phyloP scores from a whole-genome alignment of 345 rosid genomes.

The Citrus sinensis region DNA sequence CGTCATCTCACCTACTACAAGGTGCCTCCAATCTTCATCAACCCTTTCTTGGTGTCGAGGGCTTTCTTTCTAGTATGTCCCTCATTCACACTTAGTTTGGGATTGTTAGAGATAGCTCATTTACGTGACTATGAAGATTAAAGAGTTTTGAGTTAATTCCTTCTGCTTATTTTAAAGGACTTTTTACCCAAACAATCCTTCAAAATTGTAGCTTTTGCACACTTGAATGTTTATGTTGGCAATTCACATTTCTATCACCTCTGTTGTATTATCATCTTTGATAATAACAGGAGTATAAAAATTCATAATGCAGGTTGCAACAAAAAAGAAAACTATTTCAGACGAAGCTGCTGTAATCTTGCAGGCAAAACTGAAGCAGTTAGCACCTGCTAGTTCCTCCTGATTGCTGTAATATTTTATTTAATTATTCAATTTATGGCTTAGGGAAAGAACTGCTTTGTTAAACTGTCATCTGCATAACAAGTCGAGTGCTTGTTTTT shows the following conservation, averaged over 20 bases:
- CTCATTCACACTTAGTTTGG: not conserved
- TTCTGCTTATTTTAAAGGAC: not conserved
- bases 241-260: not conserved
- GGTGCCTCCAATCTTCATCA: not conserved
- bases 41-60: not conserved
- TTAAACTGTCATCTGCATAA: not conserved
- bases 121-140: not conserved
- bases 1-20: not conserved
- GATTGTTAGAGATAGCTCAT: not conserved
- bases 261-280: not conserved
- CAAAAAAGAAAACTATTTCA: constrained; percentile 80
- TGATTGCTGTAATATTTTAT: not conserved
- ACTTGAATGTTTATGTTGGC: not conserved
- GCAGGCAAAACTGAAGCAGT: constrained; percentile 68
- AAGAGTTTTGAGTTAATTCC: not conserved
- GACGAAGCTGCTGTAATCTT: constrained; percentile 79
- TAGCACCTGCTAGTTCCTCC: constrained; percentile 34
- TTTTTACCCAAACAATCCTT: not conserved
- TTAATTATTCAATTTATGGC: not conserved
- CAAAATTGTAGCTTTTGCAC: not conserved
- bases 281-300: constrained; percentile 6
- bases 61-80: not conserved
- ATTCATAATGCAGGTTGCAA: constrained; percentile 60
- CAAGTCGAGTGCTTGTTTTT: not conserved
- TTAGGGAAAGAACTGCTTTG: not conserved